These are phyloP conservation scores for Kingdonia uniflora DNA, from an alignment of 164 flowering plant genomes.

Conservation along the genomic window DNA sequence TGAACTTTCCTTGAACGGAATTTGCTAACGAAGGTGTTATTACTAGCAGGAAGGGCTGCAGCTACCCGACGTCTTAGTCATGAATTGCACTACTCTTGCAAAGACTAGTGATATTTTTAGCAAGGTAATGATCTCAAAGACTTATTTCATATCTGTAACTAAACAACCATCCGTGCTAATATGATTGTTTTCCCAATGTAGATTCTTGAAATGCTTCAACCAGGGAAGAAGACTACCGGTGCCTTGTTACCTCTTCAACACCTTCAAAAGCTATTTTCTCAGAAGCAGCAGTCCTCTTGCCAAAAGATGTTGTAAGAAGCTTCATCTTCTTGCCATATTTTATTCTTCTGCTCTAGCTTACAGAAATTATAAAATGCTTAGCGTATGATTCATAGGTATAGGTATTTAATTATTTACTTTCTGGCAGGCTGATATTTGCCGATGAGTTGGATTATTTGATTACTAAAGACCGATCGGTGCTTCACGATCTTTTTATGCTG, in stretches of 20 bases:
- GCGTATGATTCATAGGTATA: too few species aligned
- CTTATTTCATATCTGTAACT: not conserved
- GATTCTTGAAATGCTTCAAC: slow-evolving; percentile 41
- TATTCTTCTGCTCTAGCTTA: too few species aligned
- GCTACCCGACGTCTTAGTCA: slow-evolving; percentile 42
- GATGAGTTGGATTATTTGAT: slow-evolving; percentile 94
- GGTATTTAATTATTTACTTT: slow-evolving; percentile 1
- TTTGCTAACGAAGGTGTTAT: not conserved
- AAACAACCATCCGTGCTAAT: slow-evolving; percentile 3
- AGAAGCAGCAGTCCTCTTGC: slow-evolving; percentile 28
- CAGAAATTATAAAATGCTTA: too few species aligned
- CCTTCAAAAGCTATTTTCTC: slow-evolving; percentile 53
- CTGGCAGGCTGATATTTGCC: slow-evolving; percentile 58
- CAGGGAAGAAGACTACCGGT: slow-evolving; percentile 27
- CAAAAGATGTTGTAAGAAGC: slow-evolving; percentile 56
- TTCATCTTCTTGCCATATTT: not conserved
- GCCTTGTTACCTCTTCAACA: slow-evolving; percentile 38
- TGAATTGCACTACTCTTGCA: slow-evolving; percentile 69
- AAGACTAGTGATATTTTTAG: slow-evolving; percentile 60
- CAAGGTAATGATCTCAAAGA: slow-evolving; percentile 38
- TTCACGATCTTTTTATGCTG: slow-evolving; percentile 96
- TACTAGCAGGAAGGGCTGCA: slow-evolving; percentile 40
- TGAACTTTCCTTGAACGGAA: not conserved
- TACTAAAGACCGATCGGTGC: slow-evolving; percentile 75
- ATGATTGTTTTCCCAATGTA: slow-evolving; percentile 13